Base-by-base conservation (phyloP, 306 rosid genomes). In the Quercus ilex region DNA sequence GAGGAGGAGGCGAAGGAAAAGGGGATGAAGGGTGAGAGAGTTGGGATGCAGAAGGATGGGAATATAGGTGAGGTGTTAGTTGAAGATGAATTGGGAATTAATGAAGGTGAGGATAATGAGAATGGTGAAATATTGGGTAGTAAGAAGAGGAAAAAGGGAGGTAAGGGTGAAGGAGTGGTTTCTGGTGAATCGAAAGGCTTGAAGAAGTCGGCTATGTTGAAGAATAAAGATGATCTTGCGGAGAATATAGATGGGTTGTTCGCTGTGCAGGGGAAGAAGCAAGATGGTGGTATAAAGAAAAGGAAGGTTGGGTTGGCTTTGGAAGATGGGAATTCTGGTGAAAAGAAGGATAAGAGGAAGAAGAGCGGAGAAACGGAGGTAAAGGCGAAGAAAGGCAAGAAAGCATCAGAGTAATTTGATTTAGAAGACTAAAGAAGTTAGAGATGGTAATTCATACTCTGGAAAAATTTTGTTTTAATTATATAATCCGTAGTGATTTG, bases 61-160 rank as follows among this genome's bases (percentile, higher is more conserved):
- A 79, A 15, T 75, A 80, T 30, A 1, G 80, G 83, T 1, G 82
- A 71, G 70, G 86, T 74, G 73, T 55, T 78, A 3, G 59, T 49
- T 76, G 84, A 75, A 1, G 83, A 68, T 69, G 85, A 76, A 49
- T 10, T 67, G 5, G 83, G 26, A 28, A 51, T 74, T 52, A 82
- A 71, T 58, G 82, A 76, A 41, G 83, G 74, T 25, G 51, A 33
- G 38, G 75, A 56, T 52, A 51, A 14, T 21, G 83, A 74, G 69
- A 49, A 79, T 77, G 87, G 28, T 64, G 81, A 75, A 38, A 51
- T 38, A 10, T 72, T 73, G 81, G 84, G 20, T 52, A 28, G 64
- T 64, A 79, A 79, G 80, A 89, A 89, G 86, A 84, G 73, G 76
- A 91, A 80, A 84, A 91, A 85, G 77, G 90, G 88, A 13, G 71